These are phyloP conservation scores for Boletus speciosus DNA, from an alignment of 768 basidiomycete species.

Conservation along the genomic window DNA sequence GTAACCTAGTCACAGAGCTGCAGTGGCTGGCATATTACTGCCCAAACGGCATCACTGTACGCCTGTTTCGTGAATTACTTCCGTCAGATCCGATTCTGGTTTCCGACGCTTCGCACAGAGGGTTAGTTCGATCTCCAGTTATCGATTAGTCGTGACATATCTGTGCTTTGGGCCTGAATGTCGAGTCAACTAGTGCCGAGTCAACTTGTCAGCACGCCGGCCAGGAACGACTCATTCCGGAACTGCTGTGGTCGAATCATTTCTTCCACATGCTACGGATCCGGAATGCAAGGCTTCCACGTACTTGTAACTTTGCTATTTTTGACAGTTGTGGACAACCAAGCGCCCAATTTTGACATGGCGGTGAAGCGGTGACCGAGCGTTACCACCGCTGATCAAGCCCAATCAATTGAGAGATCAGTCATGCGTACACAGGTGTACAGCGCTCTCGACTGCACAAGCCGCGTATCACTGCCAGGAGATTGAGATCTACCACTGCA, in stretches of 20 bases:
- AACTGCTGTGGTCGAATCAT: slow-evolving; percentile 14
- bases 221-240: slow-evolving; percentile 23
- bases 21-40: slow-evolving; percentile 29
- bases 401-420: slow-evolving; percentile 14
- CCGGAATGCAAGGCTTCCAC: slow-evolving; percentile 4
- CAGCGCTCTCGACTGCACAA: slow-evolving; percentile 1
- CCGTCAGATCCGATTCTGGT: slow-evolving; percentile 21
- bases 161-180: slow-evolving; percentile 19
- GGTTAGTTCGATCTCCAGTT: slow-evolving; percentile 19
- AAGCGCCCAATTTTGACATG: slow-evolving; percentile 9
- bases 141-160: slow-evolving; percentile 21
- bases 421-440: slow-evolving; percentile 10
- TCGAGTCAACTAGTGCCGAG: slow-evolving; percentile 12
- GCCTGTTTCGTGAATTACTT: slow-evolving; percentile 20
- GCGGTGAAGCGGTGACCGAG: slow-evolving; percentile 3
- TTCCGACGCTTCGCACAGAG: slow-evolving; percentile 17
- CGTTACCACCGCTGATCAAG: slow-evolving; percentile 23
- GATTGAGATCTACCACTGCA: slow-evolving; percentile 12
- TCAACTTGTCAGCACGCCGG: slow-evolving; percentile 14
- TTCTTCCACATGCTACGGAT: slow-evolving; percentile 8
- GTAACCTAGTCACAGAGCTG: slow-evolving; percentile 33
- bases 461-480: slow-evolving; percentile 16
- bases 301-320: slow-evolving; percentile 11
- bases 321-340: slow-evolving; percentile 6
- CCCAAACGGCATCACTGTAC: slow-evolving; percentile 28